Percentiles rank a stretch among this genome's conserved stretches.
phyloP scores from a whole-genome alignment of 2,329 filamentous ascomycete genomes.

The Elsinoe ampelina region DNA sequence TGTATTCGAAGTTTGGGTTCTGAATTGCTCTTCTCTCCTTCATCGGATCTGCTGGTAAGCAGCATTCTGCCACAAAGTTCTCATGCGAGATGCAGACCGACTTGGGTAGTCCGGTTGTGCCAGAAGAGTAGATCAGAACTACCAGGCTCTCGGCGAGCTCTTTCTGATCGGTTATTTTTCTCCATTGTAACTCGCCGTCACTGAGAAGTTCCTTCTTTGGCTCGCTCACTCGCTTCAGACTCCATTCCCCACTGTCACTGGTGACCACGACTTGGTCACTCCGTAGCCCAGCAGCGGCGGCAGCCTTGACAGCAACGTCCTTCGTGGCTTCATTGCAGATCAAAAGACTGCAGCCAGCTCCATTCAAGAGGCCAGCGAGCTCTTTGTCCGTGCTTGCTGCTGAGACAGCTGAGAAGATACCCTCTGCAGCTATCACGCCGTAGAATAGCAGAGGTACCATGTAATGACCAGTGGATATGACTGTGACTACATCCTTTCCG shows the following conservation, averaged over 20 bases:
- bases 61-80: constrained; percentile 21
- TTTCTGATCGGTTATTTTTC: constrained; percentile 41
- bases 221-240: constrained; percentile 23
- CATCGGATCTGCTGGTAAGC: constrained; percentile 7
- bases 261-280: constrained; percentile 40
- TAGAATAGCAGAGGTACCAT: constrained; percentile 47
- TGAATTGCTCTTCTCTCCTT: neutral
- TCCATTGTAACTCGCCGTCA: constrained; percentile 41
- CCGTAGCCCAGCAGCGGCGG: constrained; percentile 40
- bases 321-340: constrained; percentile 42
- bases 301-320: constrained; percentile 39
- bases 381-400: constrained; percentile 43
- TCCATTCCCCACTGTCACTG: constrained; percentile 33
- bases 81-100: constrained; percentile 24
- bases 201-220: constrained; percentile 22
- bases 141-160: constrained; percentile 35
- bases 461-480: constrained; percentile 48
- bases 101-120: constrained; percentile 41
- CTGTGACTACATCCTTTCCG: constrained; percentile 46
- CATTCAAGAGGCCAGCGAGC: constrained; percentile 39
- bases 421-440: constrained; percentile 49
- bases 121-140: constrained; percentile 40
- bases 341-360: constrained; percentile 35
- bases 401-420: constrained; percentile 49
- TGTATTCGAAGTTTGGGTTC: constrained; percentile 19